Evolutionary conservation across 495 filamentous ascomycete species (phyloP), one percentile per base, ranked within the genome.

Genomic region (Halenospora varia): DNA sequence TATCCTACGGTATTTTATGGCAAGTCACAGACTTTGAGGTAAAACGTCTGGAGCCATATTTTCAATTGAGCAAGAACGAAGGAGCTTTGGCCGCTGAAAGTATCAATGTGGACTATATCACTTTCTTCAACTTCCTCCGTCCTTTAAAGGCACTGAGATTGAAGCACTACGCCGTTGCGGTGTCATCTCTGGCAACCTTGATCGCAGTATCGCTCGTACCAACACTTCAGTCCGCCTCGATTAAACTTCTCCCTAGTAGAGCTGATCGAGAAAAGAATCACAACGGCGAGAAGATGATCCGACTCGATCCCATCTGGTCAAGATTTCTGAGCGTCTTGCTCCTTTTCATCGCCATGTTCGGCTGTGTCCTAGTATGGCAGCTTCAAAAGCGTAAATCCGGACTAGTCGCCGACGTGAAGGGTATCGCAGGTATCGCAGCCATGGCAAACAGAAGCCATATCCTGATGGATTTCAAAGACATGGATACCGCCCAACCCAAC

Each of bases 21-120:
- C 86, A 89, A 66, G 75, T 86, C 45, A 82, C 83, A 46, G 87
- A 89, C 70, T 86, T 87, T 51, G 87, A 90, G 57, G 82, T 90
- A 11, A 86, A 83, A 70, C 83, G 88, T 4, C 68, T 89, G 8
- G 88, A 92, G 64, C 81, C 87, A 1, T 90, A 83, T 60, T 90
- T 87, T 56, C 88, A 90, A 62, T 71, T 92, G 39, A 88, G 85
- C 8, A 83, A 82, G 57, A 74, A 77, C 41, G 75, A 72, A 0
- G 87, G 87, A 15, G 82, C 85, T 0, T 68, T 84, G 2, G 87
- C 87, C 1, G 79, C 78, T 3, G 81, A 88, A 61, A 85, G 81
- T 3, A 76, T 90, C 57, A 89, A 88, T 60, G 80, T 89, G 48
- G 85, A 90, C 71, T 89, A 90, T 59, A 77, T 85, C 26, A 88